Conservation (phyloP, 2,329 filamentous ascomycete genomes). For the Alternaria arborescens region DNA sequence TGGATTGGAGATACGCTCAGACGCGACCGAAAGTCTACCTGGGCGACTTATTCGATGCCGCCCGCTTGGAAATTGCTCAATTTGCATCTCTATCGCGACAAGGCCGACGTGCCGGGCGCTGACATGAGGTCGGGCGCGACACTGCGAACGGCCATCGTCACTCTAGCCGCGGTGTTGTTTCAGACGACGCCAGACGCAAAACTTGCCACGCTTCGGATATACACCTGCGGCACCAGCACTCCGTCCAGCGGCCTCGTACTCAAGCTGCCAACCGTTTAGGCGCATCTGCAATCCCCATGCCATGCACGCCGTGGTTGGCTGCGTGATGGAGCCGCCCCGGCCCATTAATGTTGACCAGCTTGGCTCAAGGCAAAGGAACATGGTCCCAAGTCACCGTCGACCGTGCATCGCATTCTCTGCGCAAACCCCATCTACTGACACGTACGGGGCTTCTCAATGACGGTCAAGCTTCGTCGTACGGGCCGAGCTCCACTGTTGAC, state of each 20-base stretch:
- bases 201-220: slow-evolving; percentile 32
- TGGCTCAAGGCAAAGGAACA: slow-evolving; percentile 12
- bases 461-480: slow-evolving; percentile 29
- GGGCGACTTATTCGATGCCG: slow-evolving; percentile 10
- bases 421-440: slow-evolving; percentile 37
- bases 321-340: slow-evolving; percentile 26
- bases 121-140: not conserved
- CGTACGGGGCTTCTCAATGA: slow-evolving; percentile 16
- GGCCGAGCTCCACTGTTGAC: slow-evolving; percentile 36
- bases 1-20: slow-evolving; percentile 36
- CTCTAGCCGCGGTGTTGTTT: slow-evolving; percentile 22
- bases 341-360: slow-evolving; percentile 22
- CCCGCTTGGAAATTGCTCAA: slow-evolving; percentile 28
- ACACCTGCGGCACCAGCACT: slow-evolving; percentile 19
- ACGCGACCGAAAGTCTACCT: slow-evolving; percentile 21
- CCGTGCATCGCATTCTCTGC: slow-evolving; percentile 35
- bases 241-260: slow-evolving; percentile 1
- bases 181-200: slow-evolving; percentile 23
- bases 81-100: slow-evolving; percentile 15
- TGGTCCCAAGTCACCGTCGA: slow-evolving; percentile 16
- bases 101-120: slow-evolving; percentile 13
- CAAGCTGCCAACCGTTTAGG: not conserved
- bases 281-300: slow-evolving; percentile 16
- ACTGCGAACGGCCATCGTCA: slow-evolving; percentile 6
- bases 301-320: slow-evolving; percentile 25